Evolutionary conservation across 768 basidiomycete genomes (phyloP), one percentile per base, ranked within the genome.

Genomic region (Tricholoma furcatifolium): DNA sequence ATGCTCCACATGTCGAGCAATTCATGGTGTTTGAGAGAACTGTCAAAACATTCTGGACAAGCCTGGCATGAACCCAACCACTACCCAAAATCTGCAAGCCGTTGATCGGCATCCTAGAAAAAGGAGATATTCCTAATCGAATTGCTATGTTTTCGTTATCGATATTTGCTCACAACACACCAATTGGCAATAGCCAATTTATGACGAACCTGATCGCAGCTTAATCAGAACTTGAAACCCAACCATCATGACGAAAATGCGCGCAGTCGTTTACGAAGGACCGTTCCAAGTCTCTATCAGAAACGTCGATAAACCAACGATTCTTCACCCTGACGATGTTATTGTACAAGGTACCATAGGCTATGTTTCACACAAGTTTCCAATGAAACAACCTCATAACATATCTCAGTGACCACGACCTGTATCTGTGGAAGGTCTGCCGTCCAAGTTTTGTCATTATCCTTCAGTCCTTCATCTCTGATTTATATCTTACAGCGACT

Each of bases 251-350:
- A 40, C 61, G 23, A 65, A 56, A 5, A 79, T 81, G 79, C 75
- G 75, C 50, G 80, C 79, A 27, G 78, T 81, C n/a, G 80, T 81
- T 4, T 81, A 80, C 60, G 74, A 80, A 20, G 67, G 70, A 41
- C 74, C 80, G 4, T 81, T 77, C 67, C 66, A 63, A 50, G 78
- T 81, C 32, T 69, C 74, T 18, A 62, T 81, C 41, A 67, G 67
- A n/a, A 62, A 76, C 31, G 79, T 79, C n/a, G 64, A 67, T 44
- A 77, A 72, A 54, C 80, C 80, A 3, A 70, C 67, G 39, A 74
- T 81, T 46, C 50, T 71, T 23, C 80, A 81, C 60, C 78, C 80
- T 0, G 78, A 80, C 66, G 80, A 81, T 61, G 67, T 80, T 51
- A 74, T 81, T 47, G 77, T 81, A 23, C 78, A 70, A 67, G 65